phyloP scores from a whole-genome alignment of 169 alveolate species.

The Babesia ovis region DNA sequence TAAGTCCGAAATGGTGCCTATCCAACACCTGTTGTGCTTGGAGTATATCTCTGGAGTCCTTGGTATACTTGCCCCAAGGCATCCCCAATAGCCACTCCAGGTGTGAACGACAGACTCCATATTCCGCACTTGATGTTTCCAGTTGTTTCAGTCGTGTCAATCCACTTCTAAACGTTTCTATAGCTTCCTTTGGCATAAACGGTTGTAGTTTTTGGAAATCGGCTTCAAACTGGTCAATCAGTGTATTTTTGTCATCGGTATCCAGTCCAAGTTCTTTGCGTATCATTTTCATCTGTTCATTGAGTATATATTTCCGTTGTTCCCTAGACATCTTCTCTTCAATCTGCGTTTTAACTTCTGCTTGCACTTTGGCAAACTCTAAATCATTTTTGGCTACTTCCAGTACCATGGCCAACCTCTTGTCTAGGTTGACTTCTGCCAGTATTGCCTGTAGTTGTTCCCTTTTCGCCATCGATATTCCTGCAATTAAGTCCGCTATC shows the following conservation, averaged over 20 bases:
- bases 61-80: conserved; percentile 81
- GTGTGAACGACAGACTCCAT: conserved; percentile 77
- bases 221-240: conserved; percentile 61
- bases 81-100: conserved; percentile 82
- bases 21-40: conserved; percentile 72
- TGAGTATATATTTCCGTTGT: conserved; percentile 75
- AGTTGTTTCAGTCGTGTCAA: conserved; percentile 63
- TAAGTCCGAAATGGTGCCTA: conserved; percentile 90
- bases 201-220: conserved; percentile 10
- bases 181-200: conserved; percentile 58
- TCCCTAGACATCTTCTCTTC: conserved; percentile 79
- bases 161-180: conserved; percentile 30
- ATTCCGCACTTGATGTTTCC: conserved; percentile 77
- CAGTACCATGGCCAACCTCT: conserved; percentile 74
- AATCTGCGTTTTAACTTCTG: conserved; percentile 72
- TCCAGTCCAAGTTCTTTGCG: conserved; percentile 82
- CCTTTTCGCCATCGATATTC: conserved; percentile 78
- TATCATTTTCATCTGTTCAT: conserved; percentile 79
- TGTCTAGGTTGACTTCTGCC: conserved; percentile 75
- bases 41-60: conserved; percentile 64
- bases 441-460: conserved; percentile 78
- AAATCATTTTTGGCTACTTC: conserved; percentile 79
- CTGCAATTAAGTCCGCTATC: conserved; percentile 81
- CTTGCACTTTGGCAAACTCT: conserved; percentile 77
- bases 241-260: conserved; percentile 78